phyloP scores from a whole-genome alignment of 768 basidiomycete species.

The Pisolithus marmoratus region DNA sequence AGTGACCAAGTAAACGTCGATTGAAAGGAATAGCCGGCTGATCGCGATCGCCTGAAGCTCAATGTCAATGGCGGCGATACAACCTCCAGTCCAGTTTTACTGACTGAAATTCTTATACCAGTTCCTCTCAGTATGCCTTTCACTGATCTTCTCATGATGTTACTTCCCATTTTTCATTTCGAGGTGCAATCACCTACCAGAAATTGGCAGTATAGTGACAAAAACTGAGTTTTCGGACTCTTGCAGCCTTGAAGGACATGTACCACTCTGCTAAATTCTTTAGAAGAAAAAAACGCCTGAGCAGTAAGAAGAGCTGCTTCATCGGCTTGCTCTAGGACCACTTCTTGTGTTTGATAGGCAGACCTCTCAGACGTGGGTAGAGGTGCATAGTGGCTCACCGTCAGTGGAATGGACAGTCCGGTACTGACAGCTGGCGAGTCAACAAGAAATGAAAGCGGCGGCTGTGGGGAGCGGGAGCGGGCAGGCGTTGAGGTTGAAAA shows the following conservation, averaged over 20 bases:
- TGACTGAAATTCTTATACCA: constrained; percentile 81
- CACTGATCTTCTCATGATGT: constrained; percentile 54
- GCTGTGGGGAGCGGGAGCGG: constrained; percentile 37
- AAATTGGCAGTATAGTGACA: constrained; percentile 76
- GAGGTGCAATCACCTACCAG: constrained; percentile 52
- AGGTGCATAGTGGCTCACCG: constrained; percentile 7
- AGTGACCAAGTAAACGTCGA: constrained; percentile 46
- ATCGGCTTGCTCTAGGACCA: constrained; percentile 53
- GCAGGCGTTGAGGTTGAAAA: constrained; percentile 62
- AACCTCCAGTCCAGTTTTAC: constrained; percentile 18
- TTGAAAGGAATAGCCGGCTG: constrained; percentile 68
- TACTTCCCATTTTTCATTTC: constrained; percentile 2
- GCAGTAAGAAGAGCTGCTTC: constrained; percentile 71
- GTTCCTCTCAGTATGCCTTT: constrained; percentile 74
- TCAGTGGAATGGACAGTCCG: constrained; percentile 29
- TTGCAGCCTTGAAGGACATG: constrained; percentile 59
- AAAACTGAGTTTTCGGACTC: constrained; percentile 69
- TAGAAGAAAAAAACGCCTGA: constrained; percentile 64
- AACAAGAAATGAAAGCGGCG: constrained; percentile 31
- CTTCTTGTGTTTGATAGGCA: constrained; percentile 33
- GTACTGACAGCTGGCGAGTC: constrained; percentile 21
- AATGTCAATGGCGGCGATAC: constrained; percentile 1
- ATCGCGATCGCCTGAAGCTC: constrained; percentile 53
- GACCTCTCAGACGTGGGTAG: constrained; percentile 5
- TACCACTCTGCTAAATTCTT: constrained; percentile 72